phyloP scores from a whole-genome alignment of 495 filamentous ascomycete species.

The Penicillium cosmopolitanum region DNA sequence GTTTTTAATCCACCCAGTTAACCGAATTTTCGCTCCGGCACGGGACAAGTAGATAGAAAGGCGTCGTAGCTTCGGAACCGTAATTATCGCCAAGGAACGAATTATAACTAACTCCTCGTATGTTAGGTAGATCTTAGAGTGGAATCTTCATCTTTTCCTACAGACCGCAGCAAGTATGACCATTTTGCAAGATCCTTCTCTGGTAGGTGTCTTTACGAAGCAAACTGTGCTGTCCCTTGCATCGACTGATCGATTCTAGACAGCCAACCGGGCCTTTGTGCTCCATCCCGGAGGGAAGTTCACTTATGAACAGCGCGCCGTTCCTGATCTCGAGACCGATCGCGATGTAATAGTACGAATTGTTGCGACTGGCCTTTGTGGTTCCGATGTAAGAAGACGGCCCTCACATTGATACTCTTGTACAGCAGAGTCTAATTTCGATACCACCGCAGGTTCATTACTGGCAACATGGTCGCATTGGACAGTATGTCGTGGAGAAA shows the following conservation, averaged over 20 bases:
- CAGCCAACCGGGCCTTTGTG: slow-evolving; percentile 27
- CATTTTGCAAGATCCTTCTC: background rate
- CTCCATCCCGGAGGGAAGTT: slow-evolving; percentile 29
- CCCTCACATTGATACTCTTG: background rate
- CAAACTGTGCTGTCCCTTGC: background rate
- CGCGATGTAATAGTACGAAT: slow-evolving; percentile 22
- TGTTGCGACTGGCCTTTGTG: slow-evolving; percentile 5
- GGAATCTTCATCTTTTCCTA: background rate
- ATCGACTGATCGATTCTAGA: background rate
- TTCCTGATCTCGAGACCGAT: slow-evolving; percentile 1
- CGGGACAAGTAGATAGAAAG: background rate
- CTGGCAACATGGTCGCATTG: slow-evolving; percentile 48
- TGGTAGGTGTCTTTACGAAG: background rate
- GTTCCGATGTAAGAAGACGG: slow-evolving; percentile 47
- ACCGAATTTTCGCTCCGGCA: background rate
- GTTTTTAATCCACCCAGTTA: background rate
- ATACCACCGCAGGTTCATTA: slow-evolving; percentile 1
- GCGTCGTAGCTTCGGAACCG: background rate
- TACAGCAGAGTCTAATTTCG: slow-evolving; percentile 4
- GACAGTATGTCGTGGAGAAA: slow-evolving; percentile 35
- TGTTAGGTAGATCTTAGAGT: background rate
- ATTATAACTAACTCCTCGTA: background rate
- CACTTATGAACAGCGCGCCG: slow-evolving; percentile 20
- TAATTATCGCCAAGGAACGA: background rate
- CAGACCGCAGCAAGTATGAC: background rate